Base-by-base conservation (phyloP, 2,329 filamentous ascomycete genomes). In the Hortaea sp. region DNA sequence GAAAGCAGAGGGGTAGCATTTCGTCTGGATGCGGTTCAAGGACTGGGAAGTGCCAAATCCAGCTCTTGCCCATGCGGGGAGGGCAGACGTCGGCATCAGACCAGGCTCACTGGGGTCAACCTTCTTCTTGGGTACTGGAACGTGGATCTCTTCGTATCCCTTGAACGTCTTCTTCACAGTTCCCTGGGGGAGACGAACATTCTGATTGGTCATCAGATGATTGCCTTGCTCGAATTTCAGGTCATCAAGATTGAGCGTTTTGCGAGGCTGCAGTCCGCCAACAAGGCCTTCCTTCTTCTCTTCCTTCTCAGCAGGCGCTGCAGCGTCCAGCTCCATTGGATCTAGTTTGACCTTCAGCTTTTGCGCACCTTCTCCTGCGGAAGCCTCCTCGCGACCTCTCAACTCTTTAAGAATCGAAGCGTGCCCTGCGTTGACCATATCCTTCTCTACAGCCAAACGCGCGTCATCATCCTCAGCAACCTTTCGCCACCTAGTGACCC, bases 201-300 rank as follows among this genome's bases (percentile, higher is more conserved):
- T 95, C 5, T 88, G 85, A 59, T 98, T 98, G n/a, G 92, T 97
- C 90, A 97, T 98, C 39, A 98, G 76, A 71, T 98, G 92, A 60
- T 97, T 98, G 44, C 92, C 92, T 67, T 97, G 90, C 57, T 97
- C 92, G 63, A 98, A 98, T 35, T 95, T 78, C 31, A 98, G 78
- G 59, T 97, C 97, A 48, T 98, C 90, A 43, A 98, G 74, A 63
- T 97, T 97, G 64, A 98, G 88, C 39, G 88, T 71, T 62, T 86
- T 87, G 55, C 82, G 82, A 2, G 94, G 92, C 59, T 92, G 85
- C 34, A 98, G 73, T 10, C 88, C 88, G 45, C 89, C 87, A 30
- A 88, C 76, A 13, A 95, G 71, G 44, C 78, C 77, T 43, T 81
- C 82, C 42, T 88, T 84, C 50, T 84, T 78, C 39, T 56, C 61